Evolutionary conservation across 2,329 filamentous ascomycete genomes (phyloP).

Genomic region (Scytalidium sp.): DNA sequence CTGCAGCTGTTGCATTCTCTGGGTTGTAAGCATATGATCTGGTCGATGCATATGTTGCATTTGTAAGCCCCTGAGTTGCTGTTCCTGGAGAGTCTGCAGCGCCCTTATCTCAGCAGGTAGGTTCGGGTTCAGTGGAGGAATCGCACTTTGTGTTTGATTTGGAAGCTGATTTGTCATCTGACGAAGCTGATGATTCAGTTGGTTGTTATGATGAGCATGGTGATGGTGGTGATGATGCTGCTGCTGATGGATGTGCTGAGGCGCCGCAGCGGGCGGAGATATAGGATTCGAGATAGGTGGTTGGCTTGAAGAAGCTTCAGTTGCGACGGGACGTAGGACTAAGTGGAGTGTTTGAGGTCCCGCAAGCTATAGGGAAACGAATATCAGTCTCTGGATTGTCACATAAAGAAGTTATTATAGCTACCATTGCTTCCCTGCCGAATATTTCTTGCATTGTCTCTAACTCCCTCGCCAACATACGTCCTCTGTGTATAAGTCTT

Average conservation of each 20-base stretch:
- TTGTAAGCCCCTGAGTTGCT: background rate
- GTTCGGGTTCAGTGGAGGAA: background rate
- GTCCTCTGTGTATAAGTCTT: conserved; percentile 58
- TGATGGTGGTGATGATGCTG: conserved; percentile 12
- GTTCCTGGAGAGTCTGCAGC: background rate
- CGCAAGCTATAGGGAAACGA: conserved; percentile 33
- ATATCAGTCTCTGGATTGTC: background rate
- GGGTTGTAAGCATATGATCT: conserved; percentile 21
- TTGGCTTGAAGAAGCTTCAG: conserved; percentile 10
- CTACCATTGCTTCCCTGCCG: conserved; percentile 43
- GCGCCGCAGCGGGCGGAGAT: conserved; percentile 2
- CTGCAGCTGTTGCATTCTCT: conserved; percentile 46
- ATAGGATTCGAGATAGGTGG: conserved; percentile 1
- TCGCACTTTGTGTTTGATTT: background rate
- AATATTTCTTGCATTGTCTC: conserved; percentile 57
- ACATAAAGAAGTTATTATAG: conserved; percentile 29
- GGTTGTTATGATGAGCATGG: background rate
- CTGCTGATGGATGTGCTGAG: conserved; percentile 21
- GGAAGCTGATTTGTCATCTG: background rate
- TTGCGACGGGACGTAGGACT: conserved; percentile 41
- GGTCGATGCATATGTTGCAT: background rate
- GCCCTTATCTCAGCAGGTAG: background rate
- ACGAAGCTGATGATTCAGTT: background rate
- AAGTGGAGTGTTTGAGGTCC: conserved; percentile 53
- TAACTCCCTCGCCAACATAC: conserved; percentile 49